Percentiles rank a stretch among this genome's conserved stretches.
These are phyloP conservation scores for Elsinoe ampelina DNA, from an alignment of 2,329 filamentous ascomycete genomes.

Conservation along the genomic window DNA sequence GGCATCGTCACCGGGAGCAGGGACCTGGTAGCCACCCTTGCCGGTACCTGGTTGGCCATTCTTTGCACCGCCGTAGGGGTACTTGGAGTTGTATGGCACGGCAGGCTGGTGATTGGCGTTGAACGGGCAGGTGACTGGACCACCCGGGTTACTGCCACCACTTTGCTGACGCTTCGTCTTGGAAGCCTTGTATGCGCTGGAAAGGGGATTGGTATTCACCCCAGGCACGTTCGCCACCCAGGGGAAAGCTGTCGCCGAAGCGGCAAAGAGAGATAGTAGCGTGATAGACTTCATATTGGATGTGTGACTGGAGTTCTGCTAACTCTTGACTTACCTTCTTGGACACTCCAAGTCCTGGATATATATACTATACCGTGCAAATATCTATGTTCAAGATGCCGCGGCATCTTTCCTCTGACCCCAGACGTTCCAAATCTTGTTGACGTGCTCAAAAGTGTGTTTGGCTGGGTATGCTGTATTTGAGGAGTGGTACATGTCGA, in stretches of 20 bases:
- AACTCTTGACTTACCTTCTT: neutral
- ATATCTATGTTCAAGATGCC: neutral
- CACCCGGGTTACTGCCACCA: constrained; percentile 21
- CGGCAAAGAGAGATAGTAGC: constrained; percentile 20
- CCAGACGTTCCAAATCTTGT: neutral
- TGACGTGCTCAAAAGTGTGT: neutral
- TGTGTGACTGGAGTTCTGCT: neutral
- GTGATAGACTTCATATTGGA: constrained; percentile 22
- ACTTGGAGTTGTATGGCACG: constrained; percentile 27
- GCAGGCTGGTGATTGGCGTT: constrained; percentile 33
- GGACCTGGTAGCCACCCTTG: constrained; percentile 36
- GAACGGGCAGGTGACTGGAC: constrained; percentile 29
- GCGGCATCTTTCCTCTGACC: constrained; percentile 1
- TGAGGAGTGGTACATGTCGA: neutral
- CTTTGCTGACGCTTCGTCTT: constrained; percentile 26
- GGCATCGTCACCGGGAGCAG: constrained; percentile 32
- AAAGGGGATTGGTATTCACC: constrained; percentile 29
- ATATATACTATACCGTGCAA: neutral
- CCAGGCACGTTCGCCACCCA: constrained; percentile 30
- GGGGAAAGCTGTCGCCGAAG: constrained; percentile 29
- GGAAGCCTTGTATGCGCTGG: constrained; percentile 16
- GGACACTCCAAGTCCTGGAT: neutral
- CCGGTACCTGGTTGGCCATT: constrained; percentile 35
- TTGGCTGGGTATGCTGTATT: neutral
- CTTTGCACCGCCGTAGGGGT: constrained; percentile 36